Evolutionary conservation across 495 filamentous ascomycete species (phyloP), one percentile per base, ranked within the genome.

Genomic region (Penicillium canescens): DNA sequence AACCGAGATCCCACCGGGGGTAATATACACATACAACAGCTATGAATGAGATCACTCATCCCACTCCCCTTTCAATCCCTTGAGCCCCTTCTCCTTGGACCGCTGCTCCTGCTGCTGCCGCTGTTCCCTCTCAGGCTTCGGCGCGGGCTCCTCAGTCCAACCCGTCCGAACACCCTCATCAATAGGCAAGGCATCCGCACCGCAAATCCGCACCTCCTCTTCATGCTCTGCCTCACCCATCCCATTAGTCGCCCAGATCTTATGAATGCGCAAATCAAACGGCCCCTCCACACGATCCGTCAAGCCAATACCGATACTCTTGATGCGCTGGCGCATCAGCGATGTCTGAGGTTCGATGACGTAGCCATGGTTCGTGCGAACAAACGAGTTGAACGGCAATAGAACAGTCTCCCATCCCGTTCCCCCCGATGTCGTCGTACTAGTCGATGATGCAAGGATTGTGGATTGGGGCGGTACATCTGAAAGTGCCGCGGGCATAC

Each of bases 331-430:
- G 45, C 87, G 84, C 65, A 96, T 66, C 55, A 97, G 84, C 66
- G 93, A 90, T 8, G 84, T 84, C 77, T 96, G 92, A 21, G 92
- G 94, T 76, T 98, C 91, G 9, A 96, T 84, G 0, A 96, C 89
- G 53, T 85, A 80, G 14, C 94, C 94, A 61, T 92, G 78, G 68
- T 96, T 97, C 33, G 95, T 98, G 46, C 95, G 82, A 47, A 98
- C 93, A 68, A 98, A 98, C 41, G 95, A 88, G 66, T 85, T 85
- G 77, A 91, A 93, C 38, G 88, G 88, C 46, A 98, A 86, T 42
- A 96, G 63, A 21, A 97, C 82, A 8, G 92, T 96, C 77, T 98
- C 92, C 94, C 94, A 98, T 60, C 91, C 80, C 3, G 92, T 90
- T 0, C 87, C 84, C 34, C 73, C 73, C 18, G 73, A 69, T 0